phyloP scores from a whole-genome alignment of 2,329 filamentous ascomycete genomes.

The Cercospora beticola region DNA sequence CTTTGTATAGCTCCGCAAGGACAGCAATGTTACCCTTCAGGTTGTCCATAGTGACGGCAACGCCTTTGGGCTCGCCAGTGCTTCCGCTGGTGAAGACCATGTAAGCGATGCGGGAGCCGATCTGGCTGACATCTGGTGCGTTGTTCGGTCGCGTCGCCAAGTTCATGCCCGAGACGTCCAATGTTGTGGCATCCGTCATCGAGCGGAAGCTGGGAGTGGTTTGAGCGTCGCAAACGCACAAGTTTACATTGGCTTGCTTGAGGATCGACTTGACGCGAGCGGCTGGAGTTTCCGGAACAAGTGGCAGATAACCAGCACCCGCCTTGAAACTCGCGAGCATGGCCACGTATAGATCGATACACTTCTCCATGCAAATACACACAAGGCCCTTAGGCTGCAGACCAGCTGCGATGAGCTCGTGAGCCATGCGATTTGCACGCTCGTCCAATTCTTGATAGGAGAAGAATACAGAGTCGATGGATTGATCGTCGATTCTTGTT shows the following conservation, averaged over 20 bases:
- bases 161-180: constrained; percentile 38
- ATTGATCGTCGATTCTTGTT: constrained; percentile 44
- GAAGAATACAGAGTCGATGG: constrained; percentile 46
- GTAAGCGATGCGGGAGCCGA: constrained; percentile 61
- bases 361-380: constrained; percentile 76
- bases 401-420: constrained; percentile 52
- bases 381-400: constrained; percentile 58
- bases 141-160: constrained; percentile 40
- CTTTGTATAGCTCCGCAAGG: constrained; percentile 66
- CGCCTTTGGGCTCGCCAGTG: constrained; percentile 76
- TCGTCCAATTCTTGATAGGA: constrained; percentile 66
- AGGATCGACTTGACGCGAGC: constrained; percentile 64
- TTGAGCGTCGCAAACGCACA: constrained; percentile 46
- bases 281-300: constrained; percentile 68
- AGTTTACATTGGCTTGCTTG: constrained; percentile 54
- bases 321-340: constrained; percentile 74
- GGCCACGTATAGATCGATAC: constrained; percentile 66
- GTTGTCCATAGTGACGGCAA: constrained; percentile 73
- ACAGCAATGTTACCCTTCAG: constrained; percentile 72
- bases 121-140: constrained; percentile 32
- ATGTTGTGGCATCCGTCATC: constrained; percentile 9
- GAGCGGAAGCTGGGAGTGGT: constrained; percentile 20
- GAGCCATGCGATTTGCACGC: constrained; percentile 64
- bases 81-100: constrained; percentile 82
- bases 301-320: constrained; percentile 76